Conservation (phyloP, 2,329 filamentous ascomycete species). For the Colletotrichum sp. region DNA sequence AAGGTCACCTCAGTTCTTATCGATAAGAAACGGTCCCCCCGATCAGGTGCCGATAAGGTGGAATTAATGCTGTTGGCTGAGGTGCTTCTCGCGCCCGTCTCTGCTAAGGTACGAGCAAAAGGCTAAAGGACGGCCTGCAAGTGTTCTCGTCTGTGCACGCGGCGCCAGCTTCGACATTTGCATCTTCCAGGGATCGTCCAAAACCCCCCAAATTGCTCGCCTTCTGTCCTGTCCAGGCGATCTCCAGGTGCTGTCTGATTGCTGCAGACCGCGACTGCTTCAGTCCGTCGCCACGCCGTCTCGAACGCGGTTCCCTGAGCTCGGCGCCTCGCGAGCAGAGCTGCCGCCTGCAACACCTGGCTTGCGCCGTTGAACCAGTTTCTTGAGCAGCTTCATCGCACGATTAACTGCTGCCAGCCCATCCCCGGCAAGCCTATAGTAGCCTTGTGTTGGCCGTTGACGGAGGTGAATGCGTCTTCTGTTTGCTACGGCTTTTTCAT, state of each 20-base stretch:
- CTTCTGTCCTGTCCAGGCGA: neutral
- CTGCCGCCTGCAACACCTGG: neutral
- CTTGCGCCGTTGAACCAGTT: neutral
- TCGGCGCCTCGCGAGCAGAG: neutral
- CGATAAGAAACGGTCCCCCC: conserved; percentile 7
- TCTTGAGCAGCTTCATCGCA: neutral
- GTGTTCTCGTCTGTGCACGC: conserved; percentile 1
- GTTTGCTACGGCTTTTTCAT: neutral
- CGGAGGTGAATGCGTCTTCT: neutral
- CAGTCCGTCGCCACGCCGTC: neutral
- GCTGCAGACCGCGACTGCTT: neutral
- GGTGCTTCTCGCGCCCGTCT: neutral
- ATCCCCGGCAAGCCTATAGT: neutral
- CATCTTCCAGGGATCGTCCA: conserved; percentile 10
- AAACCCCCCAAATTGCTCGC: neutral
- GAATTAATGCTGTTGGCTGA: neutral
- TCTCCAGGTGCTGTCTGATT: neutral
- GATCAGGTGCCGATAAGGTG: conserved; percentile 22
- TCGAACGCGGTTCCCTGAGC: neutral
- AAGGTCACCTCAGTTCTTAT: neutral
- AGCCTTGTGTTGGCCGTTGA: neutral
- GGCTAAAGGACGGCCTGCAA: neutral
- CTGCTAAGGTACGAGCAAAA: neutral
- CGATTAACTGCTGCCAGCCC: neutral
- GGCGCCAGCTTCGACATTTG: conserved; percentile 13